Percentiles rank a stretch among this genome's conserved stretches.
Evolutionary conservation across 148 eudicot genomes (phyloP).

Genomic region (Oxyria digyna): DNA sequence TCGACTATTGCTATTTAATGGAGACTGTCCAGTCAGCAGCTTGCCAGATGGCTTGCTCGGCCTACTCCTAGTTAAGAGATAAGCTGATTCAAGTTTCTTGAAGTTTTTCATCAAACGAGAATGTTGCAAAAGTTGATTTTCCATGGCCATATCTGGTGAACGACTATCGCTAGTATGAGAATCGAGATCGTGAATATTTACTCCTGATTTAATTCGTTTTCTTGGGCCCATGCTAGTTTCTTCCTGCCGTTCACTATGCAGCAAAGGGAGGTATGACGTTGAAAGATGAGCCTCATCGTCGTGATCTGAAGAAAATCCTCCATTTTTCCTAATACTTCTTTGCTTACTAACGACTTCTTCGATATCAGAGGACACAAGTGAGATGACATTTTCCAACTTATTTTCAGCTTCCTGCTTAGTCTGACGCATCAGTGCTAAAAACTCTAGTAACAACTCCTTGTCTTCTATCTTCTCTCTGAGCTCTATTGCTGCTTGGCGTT

Average conservation of each 20-base stretch:
- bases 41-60: conserved; percentile 36
- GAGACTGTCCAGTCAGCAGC: conserved; percentile 32
- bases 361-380: conserved; percentile 69
- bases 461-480: conserved; percentile 81
- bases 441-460: conserved; percentile 72
- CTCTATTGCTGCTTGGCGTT: conserved; percentile 73
- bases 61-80: conserved; percentile 56
- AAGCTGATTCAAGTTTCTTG: conserved; percentile 80
- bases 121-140: too few species aligned
- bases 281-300: conserved; percentile 23
- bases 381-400: conserved; percentile 53
- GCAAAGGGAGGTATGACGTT: conserved; percentile 18
- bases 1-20: conserved; percentile 52
- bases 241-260: conserved; percentile 29
- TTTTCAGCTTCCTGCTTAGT: conserved; percentile 64
- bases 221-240: conserved; percentile 29
- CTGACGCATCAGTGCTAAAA: conserved; percentile 49
- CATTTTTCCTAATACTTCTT: conserved; percentile 33
- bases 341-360: conserved; percentile 59
- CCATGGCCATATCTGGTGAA: conserved; percentile 19
- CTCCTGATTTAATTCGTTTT: conserved; percentile 39
- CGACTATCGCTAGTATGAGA: conserved; percentile 22
- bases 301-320: conserved; percentile 20
- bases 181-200: conserved; percentile 21
- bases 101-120: conserved; percentile 76